These are phyloP conservation scores for Kwoniella sp. DNA, from an alignment of 768 basidiomycete species.

Conservation along the genomic window DNA sequence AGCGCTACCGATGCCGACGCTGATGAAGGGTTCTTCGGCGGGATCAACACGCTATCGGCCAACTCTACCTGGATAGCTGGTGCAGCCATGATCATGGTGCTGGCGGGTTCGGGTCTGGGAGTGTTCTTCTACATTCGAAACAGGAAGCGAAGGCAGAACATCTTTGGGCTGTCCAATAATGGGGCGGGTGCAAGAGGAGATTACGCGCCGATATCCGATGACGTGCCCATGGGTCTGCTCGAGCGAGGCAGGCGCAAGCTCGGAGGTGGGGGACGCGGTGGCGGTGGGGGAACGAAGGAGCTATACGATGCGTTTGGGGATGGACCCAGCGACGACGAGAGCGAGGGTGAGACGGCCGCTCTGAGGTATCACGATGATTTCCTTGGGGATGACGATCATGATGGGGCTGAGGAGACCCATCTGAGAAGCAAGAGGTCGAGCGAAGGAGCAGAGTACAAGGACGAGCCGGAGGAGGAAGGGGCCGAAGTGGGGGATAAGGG, in stretches of 20 bases:
- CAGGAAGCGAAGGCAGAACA: slow-evolving; percentile 49
- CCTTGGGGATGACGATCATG: slow-evolving; percentile 65
- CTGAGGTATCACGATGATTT: slow-evolving; percentile 75
- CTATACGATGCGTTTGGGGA: slow-evolving; percentile 96
- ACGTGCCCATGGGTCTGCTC: slow-evolving; percentile 72
- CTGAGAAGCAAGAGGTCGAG: background rate
- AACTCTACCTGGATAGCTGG: slow-evolving; percentile 86
- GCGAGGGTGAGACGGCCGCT: slow-evolving; percentile 63
- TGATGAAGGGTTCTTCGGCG: slow-evolving; percentile 47
- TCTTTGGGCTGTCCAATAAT: slow-evolving; percentile 57
- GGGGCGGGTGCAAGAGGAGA: slow-evolving; percentile 42
- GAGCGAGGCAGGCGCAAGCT: slow-evolving; percentile 52
- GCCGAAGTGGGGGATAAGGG: slow-evolving; percentile 2
- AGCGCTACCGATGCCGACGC: slow-evolving; percentile 16
- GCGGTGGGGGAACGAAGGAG: slow-evolving; percentile 65
- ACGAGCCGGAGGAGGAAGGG: slow-evolving; percentile 19
- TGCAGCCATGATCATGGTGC: slow-evolving; percentile 68
- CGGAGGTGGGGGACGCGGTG: slow-evolving; percentile 45
- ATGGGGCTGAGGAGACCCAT: background rate
- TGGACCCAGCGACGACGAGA: slow-evolving; percentile 65
- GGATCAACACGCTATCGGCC: slow-evolving; percentile 49
- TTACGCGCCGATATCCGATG: slow-evolving; percentile 54
- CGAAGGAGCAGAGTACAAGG: slow-evolving; percentile 12
- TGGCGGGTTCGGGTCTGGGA: slow-evolving; percentile 67
- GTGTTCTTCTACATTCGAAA: slow-evolving; percentile 77